phyloP scores from a whole-genome alignment of 2,329 filamentous ascomycete species.

The Aureobasidium sp. region DNA sequence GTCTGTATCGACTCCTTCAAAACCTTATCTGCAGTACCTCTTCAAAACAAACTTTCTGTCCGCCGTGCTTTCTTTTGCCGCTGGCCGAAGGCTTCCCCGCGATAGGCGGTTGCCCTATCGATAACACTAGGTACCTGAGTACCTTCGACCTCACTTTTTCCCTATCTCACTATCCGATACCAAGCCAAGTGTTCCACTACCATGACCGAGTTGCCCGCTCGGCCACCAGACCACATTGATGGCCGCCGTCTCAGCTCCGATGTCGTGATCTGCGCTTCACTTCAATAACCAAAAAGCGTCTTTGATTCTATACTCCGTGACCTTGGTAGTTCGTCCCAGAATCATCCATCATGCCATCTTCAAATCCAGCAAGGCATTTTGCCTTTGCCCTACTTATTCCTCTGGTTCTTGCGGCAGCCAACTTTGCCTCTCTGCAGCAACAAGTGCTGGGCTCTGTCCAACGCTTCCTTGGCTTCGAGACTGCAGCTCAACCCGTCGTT shows the following conservation, averaged over 20 bases:
- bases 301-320: background rate
- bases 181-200: too few species aligned
- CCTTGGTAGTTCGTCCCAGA: background rate
- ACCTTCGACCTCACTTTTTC: background rate
- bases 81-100: slow-evolving; percentile 4
- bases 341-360: background rate
- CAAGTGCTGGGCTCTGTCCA: background rate
- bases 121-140: background rate
- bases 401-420: background rate
- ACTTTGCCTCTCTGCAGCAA: background rate
- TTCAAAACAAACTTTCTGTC: background rate
- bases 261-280: background rate
- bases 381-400: background rate
- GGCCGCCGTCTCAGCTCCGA: background rate
- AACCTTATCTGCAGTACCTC: too few species aligned
- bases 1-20: background rate
- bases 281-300: background rate
- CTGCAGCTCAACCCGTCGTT: slow-evolving; percentile 10
- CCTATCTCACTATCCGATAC: background rate
- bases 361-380: background rate
- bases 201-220: background rate
- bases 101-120: slow-evolving; percentile 10
- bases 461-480: background rate
- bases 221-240: background rate
- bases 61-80: background rate